These are phyloP conservation scores for Phytophthora cactorum DNA, from an alignment of 352 stramenopile genomes.

Conservation along the genomic window DNA sequence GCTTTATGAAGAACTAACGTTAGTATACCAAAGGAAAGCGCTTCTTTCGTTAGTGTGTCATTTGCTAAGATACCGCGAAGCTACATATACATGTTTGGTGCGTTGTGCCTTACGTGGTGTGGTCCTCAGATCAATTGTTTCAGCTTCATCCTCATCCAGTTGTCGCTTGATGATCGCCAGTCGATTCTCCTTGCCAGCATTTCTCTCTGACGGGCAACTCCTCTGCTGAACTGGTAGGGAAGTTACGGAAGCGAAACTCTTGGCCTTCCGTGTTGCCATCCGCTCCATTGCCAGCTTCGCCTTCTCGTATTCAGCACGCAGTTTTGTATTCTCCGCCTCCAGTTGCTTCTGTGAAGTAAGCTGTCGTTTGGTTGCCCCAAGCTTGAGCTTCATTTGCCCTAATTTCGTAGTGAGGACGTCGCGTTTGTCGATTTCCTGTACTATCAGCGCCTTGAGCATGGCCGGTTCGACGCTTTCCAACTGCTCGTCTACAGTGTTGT, in stretches of 20 bases:
- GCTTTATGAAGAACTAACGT: slow-evolving; percentile 33
- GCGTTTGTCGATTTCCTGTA: slow-evolving; percentile 41
- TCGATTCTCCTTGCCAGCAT: slow-evolving; percentile 18
- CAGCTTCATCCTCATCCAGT: slow-evolving; percentile 18
- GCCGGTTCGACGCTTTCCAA: slow-evolving; percentile 23
- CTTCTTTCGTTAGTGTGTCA: slow-evolving; percentile 1
- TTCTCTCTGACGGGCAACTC: slow-evolving; percentile 25
- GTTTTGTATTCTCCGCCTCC: slow-evolving; percentile 51
- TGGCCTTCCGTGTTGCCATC: slow-evolving; percentile 43
- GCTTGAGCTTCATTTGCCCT: slow-evolving; percentile 37
- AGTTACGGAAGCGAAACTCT: slow-evolving; percentile 21
- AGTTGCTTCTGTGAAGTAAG: slow-evolving; percentile 46
- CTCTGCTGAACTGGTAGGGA: slow-evolving; percentile 14
- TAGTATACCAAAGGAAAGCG: slow-evolving; percentile 22
- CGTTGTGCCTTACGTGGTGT: slow-evolving; percentile 41
- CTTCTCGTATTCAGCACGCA: slow-evolving; percentile 71
- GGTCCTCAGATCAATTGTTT: slow-evolving; percentile 13
- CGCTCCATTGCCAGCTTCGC: slow-evolving; percentile 73
- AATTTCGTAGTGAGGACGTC: slow-evolving; percentile 29
- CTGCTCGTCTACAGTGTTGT: slow-evolving; percentile 4
- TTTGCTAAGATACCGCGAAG: slow-evolving; percentile 53
- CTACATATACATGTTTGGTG: slow-evolving; percentile 51
- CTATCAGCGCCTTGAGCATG: slow-evolving; percentile 47
- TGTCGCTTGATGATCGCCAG: slow-evolving; percentile 29
- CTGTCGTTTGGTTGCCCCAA: slow-evolving; percentile 48